These are phyloP conservation scores for Botryotinia globosa DNA, from an alignment of 2,329 filamentous ascomycete species.

Conservation along the genomic window DNA sequence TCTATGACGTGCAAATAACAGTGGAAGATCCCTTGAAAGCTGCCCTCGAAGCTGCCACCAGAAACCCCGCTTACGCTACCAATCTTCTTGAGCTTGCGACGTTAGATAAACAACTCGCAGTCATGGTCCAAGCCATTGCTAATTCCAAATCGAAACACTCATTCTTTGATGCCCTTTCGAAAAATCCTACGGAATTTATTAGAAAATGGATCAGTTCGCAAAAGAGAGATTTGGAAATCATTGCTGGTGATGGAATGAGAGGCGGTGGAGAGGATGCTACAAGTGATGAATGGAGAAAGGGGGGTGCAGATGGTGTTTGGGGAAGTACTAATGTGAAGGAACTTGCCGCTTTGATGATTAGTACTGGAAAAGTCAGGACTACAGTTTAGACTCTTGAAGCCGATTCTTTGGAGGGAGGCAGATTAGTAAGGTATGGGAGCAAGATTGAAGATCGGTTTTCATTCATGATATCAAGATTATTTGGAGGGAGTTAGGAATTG, in stretches of 20 bases:
- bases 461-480: conserved; percentile 17
- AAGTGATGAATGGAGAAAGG: conserved; percentile 68
- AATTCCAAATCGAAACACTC: conserved; percentile 87
- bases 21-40: conserved; percentile 78
- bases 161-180: conserved; percentile 75
- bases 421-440: not conserved
- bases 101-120: conserved; percentile 82
- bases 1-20: conserved; percentile 85
- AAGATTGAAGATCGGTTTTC: not conserved
- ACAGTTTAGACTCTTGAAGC: not conserved
- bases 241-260: conserved; percentile 42
- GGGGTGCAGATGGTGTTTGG: conserved; percentile 62
- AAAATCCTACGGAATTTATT: conserved; percentile 81
- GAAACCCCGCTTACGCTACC: conserved; percentile 66
- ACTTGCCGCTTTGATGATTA: conserved; percentile 59
- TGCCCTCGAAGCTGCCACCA: conserved; percentile 62
- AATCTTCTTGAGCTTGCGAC: conserved; percentile 72
- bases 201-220: conserved; percentile 87
- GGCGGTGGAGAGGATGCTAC: conserved; percentile 55
- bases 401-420: not conserved
- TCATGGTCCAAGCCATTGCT: conserved; percentile 76
- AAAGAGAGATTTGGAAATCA: conserved; percentile 52
- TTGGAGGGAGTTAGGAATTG: conserved; percentile 8
- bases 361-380: not conserved
- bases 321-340: conserved; percentile 59